These are phyloP conservation scores for Plasmodium falciparum DNA, from an alignment of 169 alveolate species.

Conservation along the genomic window DNA sequence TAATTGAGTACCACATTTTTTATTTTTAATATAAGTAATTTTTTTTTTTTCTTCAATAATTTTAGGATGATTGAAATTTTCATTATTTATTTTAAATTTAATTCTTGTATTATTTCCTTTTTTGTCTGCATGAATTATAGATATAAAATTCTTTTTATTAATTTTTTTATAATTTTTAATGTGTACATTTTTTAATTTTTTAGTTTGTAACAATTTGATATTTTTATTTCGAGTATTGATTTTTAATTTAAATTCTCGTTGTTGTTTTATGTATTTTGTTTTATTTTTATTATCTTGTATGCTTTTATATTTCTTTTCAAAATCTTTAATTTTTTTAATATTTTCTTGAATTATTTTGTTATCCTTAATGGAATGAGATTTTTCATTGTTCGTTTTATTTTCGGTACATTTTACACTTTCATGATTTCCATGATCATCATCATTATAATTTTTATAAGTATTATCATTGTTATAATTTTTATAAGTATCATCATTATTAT, in stretches of 20 bases:
- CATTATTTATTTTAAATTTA: slow-evolving; percentile 43
- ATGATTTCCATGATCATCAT: not conserved
- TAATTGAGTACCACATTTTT: too few relatives aligned
- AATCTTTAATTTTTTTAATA: slow-evolving; percentile 59
- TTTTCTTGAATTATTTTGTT: slow-evolving; percentile 59
- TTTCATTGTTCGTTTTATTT: not conserved
- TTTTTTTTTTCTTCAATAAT: not conserved
- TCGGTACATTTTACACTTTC: not conserved
- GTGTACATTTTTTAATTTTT: slow-evolving; percentile 11
- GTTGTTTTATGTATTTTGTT: slow-evolving; percentile 30
- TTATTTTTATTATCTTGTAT: slow-evolving; percentile 44
- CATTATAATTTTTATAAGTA: too few relatives aligned
- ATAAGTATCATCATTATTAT: too few relatives aligned
- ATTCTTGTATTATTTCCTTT: slow-evolving; percentile 10
- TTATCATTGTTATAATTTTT: too few relatives aligned
- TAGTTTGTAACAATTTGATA: slow-evolving; percentile 48
- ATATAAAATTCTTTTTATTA: slow-evolving; percentile 8
- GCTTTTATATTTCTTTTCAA: slow-evolving; percentile 57
- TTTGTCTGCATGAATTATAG: slow-evolving; percentile 22
- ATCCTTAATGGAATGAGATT: slow-evolving; percentile 5
- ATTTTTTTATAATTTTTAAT: too few relatives aligned
- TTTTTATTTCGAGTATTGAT: slow-evolving; percentile 55
- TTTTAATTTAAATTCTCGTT: slow-evolving; percentile 34
- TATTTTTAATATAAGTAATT: too few relatives aligned
- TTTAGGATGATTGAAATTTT: not conserved